Percentiles rank a stretch among this genome's conserved stretches.
Conservation (phyloP, 371 early-diverging fungal species). For the Circinella minor region DNA sequence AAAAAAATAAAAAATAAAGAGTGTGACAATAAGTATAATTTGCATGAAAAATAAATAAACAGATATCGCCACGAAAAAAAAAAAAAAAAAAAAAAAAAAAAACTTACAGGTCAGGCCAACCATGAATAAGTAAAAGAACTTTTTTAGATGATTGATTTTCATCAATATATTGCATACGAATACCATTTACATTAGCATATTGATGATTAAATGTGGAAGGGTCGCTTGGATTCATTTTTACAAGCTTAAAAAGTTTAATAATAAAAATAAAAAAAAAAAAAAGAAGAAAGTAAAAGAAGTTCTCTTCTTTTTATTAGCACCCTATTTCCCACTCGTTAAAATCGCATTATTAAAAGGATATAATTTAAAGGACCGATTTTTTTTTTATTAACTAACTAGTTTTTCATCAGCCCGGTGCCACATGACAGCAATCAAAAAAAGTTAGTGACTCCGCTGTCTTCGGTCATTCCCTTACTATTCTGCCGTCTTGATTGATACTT, state of each 20-base stretch:
- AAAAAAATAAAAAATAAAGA: not conserved
- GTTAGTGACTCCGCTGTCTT: too few species aligned
- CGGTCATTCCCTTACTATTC: too few species aligned
- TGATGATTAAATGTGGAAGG: slow-evolving; percentile 50
- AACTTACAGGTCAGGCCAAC: slow-evolving; percentile 70
- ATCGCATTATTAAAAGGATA: too few species aligned
- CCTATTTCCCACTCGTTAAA: too few species aligned
- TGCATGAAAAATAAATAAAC: not conserved
- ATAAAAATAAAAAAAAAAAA: not conserved
- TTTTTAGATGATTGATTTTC: slow-evolving; percentile 57
- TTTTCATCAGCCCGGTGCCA: too few species aligned
- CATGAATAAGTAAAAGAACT: slow-evolving; percentile 66
- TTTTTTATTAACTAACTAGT: too few species aligned
- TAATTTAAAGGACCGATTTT: too few species aligned
- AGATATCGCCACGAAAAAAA: slow-evolving; percentile 2
- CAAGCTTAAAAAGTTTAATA: not conserved
- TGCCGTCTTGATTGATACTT: too few species aligned
- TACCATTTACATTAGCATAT: slow-evolving; percentile 45
- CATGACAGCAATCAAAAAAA: too few species aligned
- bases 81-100: not conserved
- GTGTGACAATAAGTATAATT: too few species aligned
- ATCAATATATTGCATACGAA: slow-evolving; percentile 70
- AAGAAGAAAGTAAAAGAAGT: too few species aligned
- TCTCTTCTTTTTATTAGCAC: too few species aligned
- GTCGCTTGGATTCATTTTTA: slow-evolving; percentile 29